Evolutionary conservation across 169 alveolate genomes (phyloP).

Genomic region (Plasmodium billcollinsi): DNA sequence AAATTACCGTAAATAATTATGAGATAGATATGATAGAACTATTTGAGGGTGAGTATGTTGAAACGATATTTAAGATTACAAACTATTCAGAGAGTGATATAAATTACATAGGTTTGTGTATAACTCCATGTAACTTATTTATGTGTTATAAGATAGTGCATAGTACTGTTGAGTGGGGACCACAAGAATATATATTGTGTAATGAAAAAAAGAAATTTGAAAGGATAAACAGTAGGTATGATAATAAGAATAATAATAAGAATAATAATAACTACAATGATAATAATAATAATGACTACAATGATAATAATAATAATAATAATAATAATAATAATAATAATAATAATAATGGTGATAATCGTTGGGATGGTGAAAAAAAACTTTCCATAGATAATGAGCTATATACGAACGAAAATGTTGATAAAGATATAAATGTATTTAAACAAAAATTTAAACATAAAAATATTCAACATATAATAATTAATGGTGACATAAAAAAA

Average conservation of each 20-base stretch:
- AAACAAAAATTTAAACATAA: constrained; percentile 63
- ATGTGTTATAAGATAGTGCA: constrained; percentile 48
- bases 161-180: not conserved
- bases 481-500: constrained; percentile 23
- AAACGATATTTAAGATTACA: constrained; percentile 21
- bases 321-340: not conserved
- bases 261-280: not conserved
- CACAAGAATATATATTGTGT: constrained; percentile 7
- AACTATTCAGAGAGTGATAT: constrained; percentile 37
- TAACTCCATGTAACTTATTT: constrained; percentile 45
- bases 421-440: constrained; percentile 37
- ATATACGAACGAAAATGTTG: constrained; percentile 19
- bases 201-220: not conserved
- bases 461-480: constrained; percentile 52
- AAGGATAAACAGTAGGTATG: not conserved
- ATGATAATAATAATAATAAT: not conserved
- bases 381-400: constrained; percentile 19
- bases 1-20: constrained; percentile 17
- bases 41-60: constrained; percentile 46
- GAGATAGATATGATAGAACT: constrained; percentile 52
- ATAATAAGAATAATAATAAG: not conserved
- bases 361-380: not conserved
- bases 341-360: no score
- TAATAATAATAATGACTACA: not conserved
- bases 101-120: constrained; percentile 25